Base-by-base conservation (phyloP, 1,284 basidiomycete genomes). In the Albatrellus sp. region DNA sequence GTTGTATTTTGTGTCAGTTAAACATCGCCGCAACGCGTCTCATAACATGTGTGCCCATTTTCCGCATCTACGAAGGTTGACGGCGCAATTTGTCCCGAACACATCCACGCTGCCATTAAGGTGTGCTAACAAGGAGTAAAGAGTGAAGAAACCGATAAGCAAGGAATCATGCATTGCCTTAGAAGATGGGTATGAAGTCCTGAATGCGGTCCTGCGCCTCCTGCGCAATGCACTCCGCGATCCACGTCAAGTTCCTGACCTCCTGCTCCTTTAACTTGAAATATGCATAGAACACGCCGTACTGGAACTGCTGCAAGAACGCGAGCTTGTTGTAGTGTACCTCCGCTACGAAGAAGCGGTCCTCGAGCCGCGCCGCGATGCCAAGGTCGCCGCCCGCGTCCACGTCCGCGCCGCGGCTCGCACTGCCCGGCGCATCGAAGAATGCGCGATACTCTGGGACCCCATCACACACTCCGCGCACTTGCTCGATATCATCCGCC, bases 181-280 rank as follows among this genome's bases (percentile, higher is more conserved):
- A 86, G 59, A 88, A 90, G 51, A 88, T 85, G 52, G 86, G 80
- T 69, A 92, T 90, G 65, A 84, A 92, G 64, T 93, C 90, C 57
- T 90, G 81, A 65, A 96, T 90, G 65, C 92, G 77, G 57, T 94
- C 89, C 62, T 81, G 79, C 44, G 90, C 90, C 65, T 93, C 85
- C 68, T 96, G 91, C 12, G 90, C 90, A 55, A 96, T 93, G 62
- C 91, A 96, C 68, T 96, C 92, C 45, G 91, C 90, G 63, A 97
- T 93, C 93, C 93, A 98, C 30, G 90, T 94, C 57, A 98, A 64
- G 59, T 90, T 97, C 54, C 96, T 70, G 52, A 98, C 93, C 70
- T 99, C 96, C 70, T 99, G 96, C 69, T 99, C 96, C 73, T 98
- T 98, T 61, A 98, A 71, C 69, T 96, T 97, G 65, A 94, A 73